Evolutionary conservation across 192 early-diverging fungal species (phyloP), one percentile per base, ranked within the genome.

Genomic region (Dispira simplex): DNA sequence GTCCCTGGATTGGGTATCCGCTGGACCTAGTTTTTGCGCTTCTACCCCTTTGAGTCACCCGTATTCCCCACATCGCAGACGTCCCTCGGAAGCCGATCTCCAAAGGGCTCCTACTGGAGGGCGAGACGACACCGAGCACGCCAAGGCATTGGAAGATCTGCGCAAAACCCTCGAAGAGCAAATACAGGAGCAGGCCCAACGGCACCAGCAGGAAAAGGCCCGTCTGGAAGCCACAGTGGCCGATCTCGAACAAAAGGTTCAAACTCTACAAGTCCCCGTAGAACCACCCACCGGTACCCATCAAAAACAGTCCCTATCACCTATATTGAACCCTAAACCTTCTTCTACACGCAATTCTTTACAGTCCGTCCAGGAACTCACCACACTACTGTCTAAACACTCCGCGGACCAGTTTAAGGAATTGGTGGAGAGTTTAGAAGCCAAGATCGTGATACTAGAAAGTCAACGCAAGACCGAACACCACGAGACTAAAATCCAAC

Each of bases 1-100:
- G 13, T 57, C 55, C 13, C 55, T 57, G 14, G 55, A 57, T 27
- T 57, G 55, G 55, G 12, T 26, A 20, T 57, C 55, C n/a, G 27
- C 55, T 20, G 13, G 21, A 14, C 55, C 25, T 10, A 57, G 55
- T 57, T 57, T 57, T 26, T 57, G 55, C 55, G 25, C 27, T 20
- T 23, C 55, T 14, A 57, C 55, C n/a, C 55, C 55, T 20, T 57
- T 27, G 55, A 14, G 20, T 14, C 55, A 57, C 13, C 12, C 55
- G 21, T 27, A 21, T 16, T 57, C 55, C 21, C 55, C 55, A 57
- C 55, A 27, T 3, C 55, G 55, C n/a, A 14, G n/a, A 20, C 14
- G 25, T 26, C n/a, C 55, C 14, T 13, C 21, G 25, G n/a, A 20
- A 14, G 14, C 21, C 27, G 55, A 57, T 26, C 55, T 57, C 14